Base-by-base conservation (phyloP, 306 rosid genomes). In the Vicia faba region DNA sequence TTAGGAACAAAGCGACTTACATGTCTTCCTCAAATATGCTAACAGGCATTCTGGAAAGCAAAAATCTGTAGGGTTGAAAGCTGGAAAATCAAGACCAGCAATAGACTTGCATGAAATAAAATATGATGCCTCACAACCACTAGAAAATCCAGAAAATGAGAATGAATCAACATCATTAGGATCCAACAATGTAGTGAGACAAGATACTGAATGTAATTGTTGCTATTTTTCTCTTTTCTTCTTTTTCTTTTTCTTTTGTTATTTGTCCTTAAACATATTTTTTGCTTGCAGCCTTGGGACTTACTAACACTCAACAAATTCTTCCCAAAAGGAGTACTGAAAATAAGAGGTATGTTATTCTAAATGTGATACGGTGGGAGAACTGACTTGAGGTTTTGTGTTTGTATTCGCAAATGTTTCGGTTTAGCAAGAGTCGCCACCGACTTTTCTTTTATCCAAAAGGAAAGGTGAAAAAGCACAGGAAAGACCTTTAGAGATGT, bases 301-400 rank as follows among this genome's bases (percentile, higher is more conserved):
- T 84, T 64, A 64, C 75, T 51, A 51, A 48, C 46, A 45, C 61
- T 68, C 78, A 67, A 72, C 61, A 71, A 59, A 69, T 66, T 70
- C 78, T 41, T 44, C 70, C 68, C 10, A 55, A 69, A 39, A 80
- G 15, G 74, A 79, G 73, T 64, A 60, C 55, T 50, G 82, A 76
- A 69, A 75, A 67, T 56, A 85, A 77, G 65, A 93, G 96, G 98
- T 93, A 77, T 73, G 65, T 46, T 43, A 26, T 14, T 72, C 64
- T 40, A 54, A n/a, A n/a, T n/a, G n/a, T n/a, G n/a, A n/a, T n/a
- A n/a, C n/a, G n/a, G n/a, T n/a, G n/a, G n/a, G n/a, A n/a, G n/a
- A n/a, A n/a, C n/a, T n/a, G n/a, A n/a, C n/a, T n/a, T n/a, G n/a
- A n/a, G n/a, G n/a, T n/a, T n/a, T n/a, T n/a, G n/a, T n/a, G n/a